Base-by-base conservation (phyloP, 768 basidiomycete genomes). In the Vararia minispora region DNA sequence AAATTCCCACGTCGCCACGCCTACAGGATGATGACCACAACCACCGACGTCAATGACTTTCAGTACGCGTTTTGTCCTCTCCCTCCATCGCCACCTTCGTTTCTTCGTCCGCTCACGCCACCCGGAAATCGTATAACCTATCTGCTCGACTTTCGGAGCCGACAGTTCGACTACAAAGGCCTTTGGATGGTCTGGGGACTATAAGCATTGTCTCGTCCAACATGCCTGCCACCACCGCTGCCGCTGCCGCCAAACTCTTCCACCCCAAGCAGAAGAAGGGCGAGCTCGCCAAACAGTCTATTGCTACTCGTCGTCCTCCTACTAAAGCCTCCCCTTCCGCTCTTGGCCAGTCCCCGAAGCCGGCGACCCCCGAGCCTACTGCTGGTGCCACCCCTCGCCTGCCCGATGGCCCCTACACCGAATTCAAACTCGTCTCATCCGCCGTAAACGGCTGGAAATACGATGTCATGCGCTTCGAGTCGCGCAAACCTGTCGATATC, bases 381-480 rank as follows among this genome's bases (percentile, higher is more conserved):
- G 20, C 35, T 9, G 55, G 57, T 6, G 52, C 72, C 34, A 63
- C 70, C 40, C 41, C 48, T 10, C 37, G 44, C 42, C 69, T 79
- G 28, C 82, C 81, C 26, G 74, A 79, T 28, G 74, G 75, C 45
- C 68, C 75, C 0, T 88, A 63, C 61, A 69, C 74, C 45, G 86
- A 89, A 55, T 90, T 75, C 63, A 72, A 71, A 52, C 72, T 90
- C 52, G 71, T 86, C 57, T 84, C 84, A 6, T 80, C 81, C 21
- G 72, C 76, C 12, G 72, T 81, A 53, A 83, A 84, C 54, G 84
- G 81, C 20, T 89, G 86, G 85, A 86, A 83, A 54, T 86, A 88
- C 68, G 84, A 90, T 60, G 75, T 91, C 42, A 87, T 91, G 82
- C 88, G 88, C 58, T 88, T 92, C 56, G 78, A 85, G 57, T 75